phyloP scores from a whole-genome alignment of 768 basidiomycete species.

The Cyclocybe aegerita region DNA sequence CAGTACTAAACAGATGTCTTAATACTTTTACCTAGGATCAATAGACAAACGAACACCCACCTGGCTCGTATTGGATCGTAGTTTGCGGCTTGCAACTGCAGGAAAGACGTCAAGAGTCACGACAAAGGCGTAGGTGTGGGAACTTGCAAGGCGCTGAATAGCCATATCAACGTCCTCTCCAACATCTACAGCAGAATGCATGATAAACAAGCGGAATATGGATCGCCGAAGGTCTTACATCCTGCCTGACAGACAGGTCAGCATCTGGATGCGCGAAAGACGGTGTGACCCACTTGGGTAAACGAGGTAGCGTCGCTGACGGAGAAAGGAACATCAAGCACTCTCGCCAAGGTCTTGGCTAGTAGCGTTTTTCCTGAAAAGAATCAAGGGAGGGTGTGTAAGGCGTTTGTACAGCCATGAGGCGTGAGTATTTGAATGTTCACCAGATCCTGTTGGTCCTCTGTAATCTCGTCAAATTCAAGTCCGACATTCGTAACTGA shows the following conservation, averaged over 20 bases:
- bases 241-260: slow-evolving; percentile 48
- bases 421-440: slow-evolving; percentile 7
- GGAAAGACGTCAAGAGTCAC: not conserved
- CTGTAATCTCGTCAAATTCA: slow-evolving; percentile 30
- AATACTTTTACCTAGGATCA: not conserved
- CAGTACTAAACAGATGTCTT: slow-evolving; percentile 53
- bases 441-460: slow-evolving; percentile 86
- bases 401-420: not conserved
- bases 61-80: slow-evolving; percentile 87
- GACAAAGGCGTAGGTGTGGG: not conserved
- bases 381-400: not conserved
- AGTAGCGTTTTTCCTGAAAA: slow-evolving; percentile 81
- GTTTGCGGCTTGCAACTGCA: slow-evolving; percentile 83
- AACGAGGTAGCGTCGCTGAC: slow-evolving; percentile 92
- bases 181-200: slow-evolving; percentile 57
- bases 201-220: slow-evolving; percentile 4
- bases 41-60: slow-evolving; percentile 32
- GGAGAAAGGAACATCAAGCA: slow-evolving; percentile 93
- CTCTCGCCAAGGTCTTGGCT: slow-evolving; percentile 86
- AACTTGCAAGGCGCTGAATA: slow-evolving; percentile 73
- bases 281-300: slow-evolving; percentile 60
- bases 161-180: slow-evolving; percentile 97
- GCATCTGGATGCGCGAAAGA: slow-evolving; percentile 3
- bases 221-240: slow-evolving; percentile 44
- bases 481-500: not conserved